phyloP scores from a whole-genome alignment of 768 basidiomycete genomes.

The Mycena olivaceomarginata region DNA sequence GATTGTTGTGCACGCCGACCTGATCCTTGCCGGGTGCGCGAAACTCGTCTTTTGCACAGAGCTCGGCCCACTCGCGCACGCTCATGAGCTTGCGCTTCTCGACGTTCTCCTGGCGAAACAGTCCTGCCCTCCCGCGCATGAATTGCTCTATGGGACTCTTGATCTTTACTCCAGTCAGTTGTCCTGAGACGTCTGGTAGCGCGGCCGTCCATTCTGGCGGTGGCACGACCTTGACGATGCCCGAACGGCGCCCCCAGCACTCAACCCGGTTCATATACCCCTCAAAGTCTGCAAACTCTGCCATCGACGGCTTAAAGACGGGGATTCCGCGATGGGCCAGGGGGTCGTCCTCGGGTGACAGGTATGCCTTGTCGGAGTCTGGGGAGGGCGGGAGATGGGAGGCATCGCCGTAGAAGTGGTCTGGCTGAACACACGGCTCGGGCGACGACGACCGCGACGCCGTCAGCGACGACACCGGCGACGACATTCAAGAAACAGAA shows the following conservation, averaged over 20 bases:
- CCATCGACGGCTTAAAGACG: conserved; percentile 96
- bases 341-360: conserved; percentile 89
- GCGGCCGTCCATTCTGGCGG: conserved; percentile 92
- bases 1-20: conserved; percentile 69
- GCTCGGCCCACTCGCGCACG: conserved; percentile 91
- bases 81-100: conserved; percentile 91
- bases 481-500: conserved; percentile 29
- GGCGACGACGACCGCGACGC: conserved; percentile 75
- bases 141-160: conserved; percentile 95
- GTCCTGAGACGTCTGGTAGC: conserved; percentile 82
- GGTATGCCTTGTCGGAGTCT: conserved; percentile 73
- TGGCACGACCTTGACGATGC: conserved; percentile 97
- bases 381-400: conserved; percentile 75
- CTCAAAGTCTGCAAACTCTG: conserved; percentile 95
- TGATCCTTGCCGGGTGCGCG: conserved; percentile 85
- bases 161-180: conserved; percentile 86
- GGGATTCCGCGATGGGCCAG: conserved; percentile 93
- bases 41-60: conserved; percentile 82
- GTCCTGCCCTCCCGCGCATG: conserved; percentile 90
- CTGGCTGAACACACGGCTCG: conserved; percentile 75
- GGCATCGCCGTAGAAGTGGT: conserved; percentile 87
- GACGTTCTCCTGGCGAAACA: conserved; percentile 94
- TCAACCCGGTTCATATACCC: conserved; percentile 91
- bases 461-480: conserved; percentile 60
- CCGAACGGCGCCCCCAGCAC: conserved; percentile 92